Percentiles rank a stretch among this genome's conserved stretches.
These are phyloP conservation scores for Penicillium digitatum DNA, from an alignment of 2,329 filamentous ascomycete species.

Conservation along the genomic window DNA sequence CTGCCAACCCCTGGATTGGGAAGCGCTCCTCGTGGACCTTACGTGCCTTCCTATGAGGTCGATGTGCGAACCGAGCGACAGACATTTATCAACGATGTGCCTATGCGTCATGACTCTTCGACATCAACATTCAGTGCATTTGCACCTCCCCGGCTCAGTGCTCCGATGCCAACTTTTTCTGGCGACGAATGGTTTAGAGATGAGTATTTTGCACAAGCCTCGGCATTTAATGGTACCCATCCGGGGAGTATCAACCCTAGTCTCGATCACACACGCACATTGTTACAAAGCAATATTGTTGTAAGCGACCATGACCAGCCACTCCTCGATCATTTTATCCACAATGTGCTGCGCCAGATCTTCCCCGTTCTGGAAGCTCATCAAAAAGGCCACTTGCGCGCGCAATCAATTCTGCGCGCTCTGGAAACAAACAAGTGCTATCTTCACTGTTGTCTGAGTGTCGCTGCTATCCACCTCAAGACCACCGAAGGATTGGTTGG, in stretches of 20 bases:
- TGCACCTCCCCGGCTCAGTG: constrained; percentile 69
- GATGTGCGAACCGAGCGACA: constrained; percentile 95
- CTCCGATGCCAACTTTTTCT: constrained; percentile 62
- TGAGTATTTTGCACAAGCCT: constrained; percentile 60
- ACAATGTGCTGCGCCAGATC: constrained; percentile 78
- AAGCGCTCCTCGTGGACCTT: not conserved
- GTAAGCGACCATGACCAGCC: constrained; percentile 84
- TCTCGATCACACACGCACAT: constrained; percentile 47
- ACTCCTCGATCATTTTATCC: constrained; percentile 84
- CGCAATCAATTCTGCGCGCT: constrained; percentile 78
- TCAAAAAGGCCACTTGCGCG: constrained; percentile 75
- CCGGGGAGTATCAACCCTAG: constrained; percentile 16
- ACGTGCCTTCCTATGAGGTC: constrained; percentile 72
- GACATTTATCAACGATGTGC: constrained; percentile 88
- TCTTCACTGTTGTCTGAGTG: constrained; percentile 91
- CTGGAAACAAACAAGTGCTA: constrained; percentile 90
- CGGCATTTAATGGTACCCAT: constrained; percentile 37
- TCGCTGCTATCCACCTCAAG: constrained; percentile 89
- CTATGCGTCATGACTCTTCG: constrained; percentile 78
- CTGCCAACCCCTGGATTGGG: constrained; percentile 51
- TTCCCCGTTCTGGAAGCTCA: constrained; percentile 91
- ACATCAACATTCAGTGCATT: constrained; percentile 89
- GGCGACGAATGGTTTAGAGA: constrained; percentile 69
- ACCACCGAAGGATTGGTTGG: constrained; percentile 61
- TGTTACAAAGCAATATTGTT: constrained; percentile 70